phyloP scores from a whole-genome alignment of 2,329 filamentous ascomycete species.

The Colletotrichum chlorophyti region DNA sequence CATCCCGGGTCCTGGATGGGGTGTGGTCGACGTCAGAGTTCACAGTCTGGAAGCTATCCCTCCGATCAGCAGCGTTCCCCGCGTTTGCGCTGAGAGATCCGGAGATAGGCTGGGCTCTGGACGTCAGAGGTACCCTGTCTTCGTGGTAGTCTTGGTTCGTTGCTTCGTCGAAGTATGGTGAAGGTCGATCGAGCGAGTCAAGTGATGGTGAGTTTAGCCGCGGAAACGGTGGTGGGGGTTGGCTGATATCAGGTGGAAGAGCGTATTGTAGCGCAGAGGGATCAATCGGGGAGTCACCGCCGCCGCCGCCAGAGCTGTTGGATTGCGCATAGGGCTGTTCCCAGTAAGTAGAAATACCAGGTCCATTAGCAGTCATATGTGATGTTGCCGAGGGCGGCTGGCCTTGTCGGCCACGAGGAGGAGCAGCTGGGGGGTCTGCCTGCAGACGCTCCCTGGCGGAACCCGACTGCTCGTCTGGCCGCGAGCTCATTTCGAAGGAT shows the following conservation, averaged over 20 bases:
- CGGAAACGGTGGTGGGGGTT: slow-evolving; percentile 28
- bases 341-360: slow-evolving; percentile 60
- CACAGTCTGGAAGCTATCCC: slow-evolving; percentile 65
- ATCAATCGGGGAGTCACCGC: slow-evolving; percentile 59
- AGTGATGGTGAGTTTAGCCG: slow-evolving; percentile 29
- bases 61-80: slow-evolving; percentile 48
- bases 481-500: slow-evolving; percentile 22
- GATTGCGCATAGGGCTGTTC: slow-evolving; percentile 51
- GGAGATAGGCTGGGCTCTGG: slow-evolving; percentile 61
- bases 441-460: slow-evolving; percentile 26
- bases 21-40: slow-evolving; percentile 63
- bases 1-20: slow-evolving; percentile 53
- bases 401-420: slow-evolving; percentile 15
- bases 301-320: slow-evolving; percentile 43
- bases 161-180: slow-evolving; percentile 41
- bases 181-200: slow-evolving; percentile 39
- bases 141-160: slow-evolving; percentile 54
- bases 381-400: slow-evolving; percentile 1
- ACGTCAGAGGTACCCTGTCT: slow-evolving; percentile 64
- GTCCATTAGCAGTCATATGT: slow-evolving; percentile 39
- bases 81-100: slow-evolving; percentile 51
- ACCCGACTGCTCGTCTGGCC: slow-evolving; percentile 6
- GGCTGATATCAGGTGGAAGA: slow-evolving; percentile 58
- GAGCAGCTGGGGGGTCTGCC: slow-evolving; percentile 24
- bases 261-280: slow-evolving; percentile 60